A percentile compares a stretch with the other conserved stretches of the same genome.
phyloP scores from a whole-genome alignment of 768 basidiomycete genomes.

The Mycena alexandri region DNA sequence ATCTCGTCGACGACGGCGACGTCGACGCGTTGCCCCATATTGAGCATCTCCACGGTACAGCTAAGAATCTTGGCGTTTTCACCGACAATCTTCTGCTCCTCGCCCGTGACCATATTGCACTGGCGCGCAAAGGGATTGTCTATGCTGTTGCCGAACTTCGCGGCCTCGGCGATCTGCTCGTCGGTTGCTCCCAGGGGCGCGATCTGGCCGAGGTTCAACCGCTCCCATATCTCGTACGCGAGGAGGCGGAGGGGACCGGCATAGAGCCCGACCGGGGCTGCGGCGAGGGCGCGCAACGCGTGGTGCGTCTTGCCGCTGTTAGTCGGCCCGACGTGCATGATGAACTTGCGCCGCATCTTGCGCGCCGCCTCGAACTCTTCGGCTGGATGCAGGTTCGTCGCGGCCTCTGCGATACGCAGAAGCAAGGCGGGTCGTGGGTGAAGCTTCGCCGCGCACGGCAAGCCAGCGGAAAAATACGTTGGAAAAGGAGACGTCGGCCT shows the following conservation, averaged over 20 bases:
- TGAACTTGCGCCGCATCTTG: conserved; percentile 75
- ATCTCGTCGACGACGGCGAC: conserved; percentile 98
- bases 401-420: conserved; percentile 45
- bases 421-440: conserved; percentile 38
- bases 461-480: conserved; percentile 31
- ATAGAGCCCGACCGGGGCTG: conserved; percentile 80
- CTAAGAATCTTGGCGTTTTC: conserved; percentile 69
- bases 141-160: conserved; percentile 38
- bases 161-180: conserved; percentile 51
- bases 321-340: conserved; percentile 97
- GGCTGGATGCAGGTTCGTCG: conserved; percentile 60
- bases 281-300: conserved; percentile 89
- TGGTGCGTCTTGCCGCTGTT: conserved; percentile 98
- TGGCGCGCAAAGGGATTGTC: conserved; percentile 65
- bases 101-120: conserved; percentile 94
- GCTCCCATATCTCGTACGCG: conserved; percentile 94
- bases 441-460: conserved; percentile 7
- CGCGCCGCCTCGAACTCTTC: conserved; percentile 69
- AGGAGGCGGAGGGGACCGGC: conserved; percentile 93
- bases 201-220: conserved; percentile 92
- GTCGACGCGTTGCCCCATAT: conserved; percentile 58
- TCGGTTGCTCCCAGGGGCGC: conserved; percentile 74
- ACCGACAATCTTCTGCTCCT: conserved; percentile 83
- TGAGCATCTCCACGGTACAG: conserved; percentile 96
- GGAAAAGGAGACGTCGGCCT: conserved; percentile 32